phyloP scores from a whole-genome alignment of 352 stramenopile species.

The Pythium diclinum region DNA sequence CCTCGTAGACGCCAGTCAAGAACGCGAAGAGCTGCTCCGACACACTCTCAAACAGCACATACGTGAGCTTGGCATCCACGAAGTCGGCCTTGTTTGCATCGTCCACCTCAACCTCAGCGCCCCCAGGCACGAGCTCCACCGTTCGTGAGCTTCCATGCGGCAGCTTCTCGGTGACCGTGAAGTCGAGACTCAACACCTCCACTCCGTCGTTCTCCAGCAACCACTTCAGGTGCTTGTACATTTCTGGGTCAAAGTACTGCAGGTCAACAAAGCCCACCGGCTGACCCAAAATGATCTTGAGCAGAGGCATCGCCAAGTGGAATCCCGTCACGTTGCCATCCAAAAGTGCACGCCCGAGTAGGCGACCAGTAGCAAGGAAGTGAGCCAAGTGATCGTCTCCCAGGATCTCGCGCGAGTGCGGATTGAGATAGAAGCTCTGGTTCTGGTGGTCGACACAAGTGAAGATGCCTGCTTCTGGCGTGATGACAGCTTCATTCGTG shows the following conservation, averaged over 20 bases:
- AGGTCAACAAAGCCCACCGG: slow-evolving; percentile 93
- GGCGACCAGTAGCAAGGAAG: slow-evolving; percentile 49
- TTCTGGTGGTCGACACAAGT: slow-evolving; percentile 37
- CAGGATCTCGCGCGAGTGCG: slow-evolving; percentile 16
- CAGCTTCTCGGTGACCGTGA: slow-evolving; percentile 28
- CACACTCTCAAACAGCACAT: slow-evolving; percentile 82
- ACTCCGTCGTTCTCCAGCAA: slow-evolving; percentile 49
- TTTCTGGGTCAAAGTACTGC: slow-evolving; percentile 66
- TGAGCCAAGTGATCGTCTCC: slow-evolving; percentile 60
- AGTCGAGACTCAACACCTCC: slow-evolving; percentile 53
- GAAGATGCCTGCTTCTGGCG: slow-evolving; percentile 37
- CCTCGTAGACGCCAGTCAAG: slow-evolving; percentile 90
- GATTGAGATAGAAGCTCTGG: slow-evolving; percentile 53
- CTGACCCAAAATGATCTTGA: slow-evolving; percentile 96
- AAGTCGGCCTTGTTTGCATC: slow-evolving; percentile 94
- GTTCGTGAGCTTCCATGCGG: slow-evolving; percentile 7
- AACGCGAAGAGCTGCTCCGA: slow-evolving; percentile 61
- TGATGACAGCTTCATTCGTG: slow-evolving; percentile 44
- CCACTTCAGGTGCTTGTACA: slow-evolving; percentile 53
- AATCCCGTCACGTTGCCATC: slow-evolving; percentile 92
- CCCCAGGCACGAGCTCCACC: slow-evolving; percentile 49
- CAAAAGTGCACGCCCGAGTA: slow-evolving; percentile 57
- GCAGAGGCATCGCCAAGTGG: slow-evolving; percentile 92
- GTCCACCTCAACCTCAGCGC: slow-evolving; percentile 78
- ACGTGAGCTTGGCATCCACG: slow-evolving; percentile 87